A percentile compares a stretch with the other conserved stretches of the same genome.
phyloP scores from a whole-genome alignment of 2,329 filamentous ascomycete genomes.

The Penicillium sp. region DNA sequence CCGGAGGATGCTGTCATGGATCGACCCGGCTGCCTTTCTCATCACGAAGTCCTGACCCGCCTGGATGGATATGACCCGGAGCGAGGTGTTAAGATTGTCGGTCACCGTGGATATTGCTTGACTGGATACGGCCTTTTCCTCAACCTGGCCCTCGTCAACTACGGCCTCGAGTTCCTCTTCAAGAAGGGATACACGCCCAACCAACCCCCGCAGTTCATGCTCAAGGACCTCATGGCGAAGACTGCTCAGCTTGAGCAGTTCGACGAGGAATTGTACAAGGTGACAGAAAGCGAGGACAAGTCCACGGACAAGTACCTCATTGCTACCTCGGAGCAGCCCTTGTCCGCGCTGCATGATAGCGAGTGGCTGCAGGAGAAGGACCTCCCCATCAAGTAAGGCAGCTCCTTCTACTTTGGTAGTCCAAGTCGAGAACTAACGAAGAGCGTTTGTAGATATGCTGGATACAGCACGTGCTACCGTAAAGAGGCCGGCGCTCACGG shows the following conservation, averaged over 20 bases:
- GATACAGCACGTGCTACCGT: conserved; percentile 93
- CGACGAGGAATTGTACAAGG: conserved; percentile 97
- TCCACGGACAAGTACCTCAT: conserved; percentile 83
- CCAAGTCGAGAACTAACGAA: conserved; percentile 12
- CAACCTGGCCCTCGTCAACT: conserved; percentile 92
- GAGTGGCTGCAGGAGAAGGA: conserved; percentile 88
- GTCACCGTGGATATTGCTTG: conserved; percentile 91
- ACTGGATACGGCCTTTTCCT: conserved; percentile 87
- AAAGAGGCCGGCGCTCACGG: conserved; percentile 92
- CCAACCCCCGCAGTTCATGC: conserved; percentile 91
- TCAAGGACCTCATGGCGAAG: conserved; percentile 94
- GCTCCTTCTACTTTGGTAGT: not conserved
- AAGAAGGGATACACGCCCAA: conserved; percentile 78
- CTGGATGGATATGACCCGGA: conserved; percentile 92
- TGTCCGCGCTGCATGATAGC: conserved; percentile 87
- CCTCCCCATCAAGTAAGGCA: conserved; percentile 75
- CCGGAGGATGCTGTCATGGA: conserved; percentile 73
- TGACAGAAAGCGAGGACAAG: conserved; percentile 78
- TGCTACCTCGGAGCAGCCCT: conserved; percentile 90
- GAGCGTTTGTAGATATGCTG: conserved; percentile 60
- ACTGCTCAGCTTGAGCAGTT: conserved; percentile 97
- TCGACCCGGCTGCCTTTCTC: conserved; percentile 78
- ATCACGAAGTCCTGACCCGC: conserved; percentile 89
- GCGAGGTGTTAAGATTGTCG: conserved; percentile 89
- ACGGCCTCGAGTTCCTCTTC: conserved; percentile 86